phyloP scores from a whole-genome alignment of 2,329 filamentous ascomycete genomes.

The Coniochaeta sp. region DNA sequence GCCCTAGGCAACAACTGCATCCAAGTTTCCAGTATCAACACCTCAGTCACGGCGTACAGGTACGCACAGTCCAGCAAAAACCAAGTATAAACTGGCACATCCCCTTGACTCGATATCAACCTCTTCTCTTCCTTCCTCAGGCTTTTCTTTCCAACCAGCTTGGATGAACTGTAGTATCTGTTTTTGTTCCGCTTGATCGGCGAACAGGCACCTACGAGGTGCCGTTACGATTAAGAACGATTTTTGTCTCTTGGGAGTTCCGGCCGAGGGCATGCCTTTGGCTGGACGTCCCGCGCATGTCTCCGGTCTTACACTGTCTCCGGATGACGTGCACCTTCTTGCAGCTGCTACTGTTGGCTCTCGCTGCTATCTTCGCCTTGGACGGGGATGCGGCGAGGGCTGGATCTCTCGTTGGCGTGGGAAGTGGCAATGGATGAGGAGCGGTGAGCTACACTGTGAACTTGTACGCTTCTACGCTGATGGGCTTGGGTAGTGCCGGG shows the following conservation, averaged over 20 bases:
- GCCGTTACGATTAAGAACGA: background rate
- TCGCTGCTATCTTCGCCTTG: background rate
- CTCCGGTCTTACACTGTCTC: background rate
- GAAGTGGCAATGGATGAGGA: background rate
- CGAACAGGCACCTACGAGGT: background rate
- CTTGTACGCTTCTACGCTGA: too few relatives aligned
- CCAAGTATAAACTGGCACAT: too few relatives aligned
- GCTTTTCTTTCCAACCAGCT: background rate
- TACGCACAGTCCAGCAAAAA: too few relatives aligned
- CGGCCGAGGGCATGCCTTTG: background rate
- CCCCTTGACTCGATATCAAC: background rate
- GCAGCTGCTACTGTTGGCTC: background rate
- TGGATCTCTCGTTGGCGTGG: background rate
- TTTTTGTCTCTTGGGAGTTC: background rate
- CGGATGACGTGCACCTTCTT: background rate
- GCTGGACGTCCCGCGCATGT: background rate
- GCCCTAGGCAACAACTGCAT: background rate
- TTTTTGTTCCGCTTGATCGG: background rate
- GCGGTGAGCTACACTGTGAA: too few relatives aligned
- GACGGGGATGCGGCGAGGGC: background rate
- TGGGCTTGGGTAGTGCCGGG: too few relatives aligned
- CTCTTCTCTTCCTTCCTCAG: background rate
- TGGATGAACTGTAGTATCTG: slow-evolving; percentile 1
- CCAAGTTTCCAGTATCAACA: background rate
- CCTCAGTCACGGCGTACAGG: background rate